Evolutionary conservation across 768 basidiomycete genomes (phyloP).

Genomic region (Tulasnella sp.): DNA sequence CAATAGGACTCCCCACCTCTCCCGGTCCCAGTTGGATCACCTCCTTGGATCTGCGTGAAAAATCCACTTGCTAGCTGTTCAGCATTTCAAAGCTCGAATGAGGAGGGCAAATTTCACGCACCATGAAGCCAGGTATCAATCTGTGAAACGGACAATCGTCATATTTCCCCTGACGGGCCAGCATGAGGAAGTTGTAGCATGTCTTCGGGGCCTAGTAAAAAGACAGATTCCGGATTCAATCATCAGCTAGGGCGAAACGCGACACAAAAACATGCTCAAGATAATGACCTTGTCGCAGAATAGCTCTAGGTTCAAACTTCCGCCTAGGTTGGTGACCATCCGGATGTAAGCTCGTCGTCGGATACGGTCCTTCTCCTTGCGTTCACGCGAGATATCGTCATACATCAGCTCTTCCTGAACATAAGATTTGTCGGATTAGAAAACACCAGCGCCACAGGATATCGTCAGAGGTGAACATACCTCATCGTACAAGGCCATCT

Average conservation of each 20-base stretch:
- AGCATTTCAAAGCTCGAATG: neutral
- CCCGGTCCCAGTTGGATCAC: conserved; percentile 94
- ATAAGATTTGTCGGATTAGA: too few relatives aligned
- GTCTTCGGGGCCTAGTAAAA: conserved; percentile 79
- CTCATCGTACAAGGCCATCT: conserved; percentile 92
- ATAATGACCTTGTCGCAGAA: conserved; percentile 70
- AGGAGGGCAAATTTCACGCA: conserved; percentile 26
- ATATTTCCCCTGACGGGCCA: conserved; percentile 84
- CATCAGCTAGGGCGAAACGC: neutral
- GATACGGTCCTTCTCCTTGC: conserved; percentile 87
- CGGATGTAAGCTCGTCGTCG: conserved; percentile 90
- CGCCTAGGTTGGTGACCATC: conserved; percentile 83
- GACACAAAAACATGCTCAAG: neutral
- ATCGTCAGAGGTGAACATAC: conserved; percentile 27
- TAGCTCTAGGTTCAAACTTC: conserved; percentile 70
- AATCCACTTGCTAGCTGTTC: conserved; percentile 2
- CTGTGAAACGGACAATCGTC: conserved; percentile 85
- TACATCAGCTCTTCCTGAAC: conserved; percentile 91
- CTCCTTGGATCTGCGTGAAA: conserved; percentile 72
- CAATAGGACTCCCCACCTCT: conserved; percentile 86
- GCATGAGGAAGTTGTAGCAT: conserved; percentile 95
- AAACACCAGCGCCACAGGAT: too few relatives aligned
- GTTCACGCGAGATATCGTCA: conserved; percentile 80
- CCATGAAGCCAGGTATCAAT: conserved; percentile 92
- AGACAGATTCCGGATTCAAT: neutral